Evolutionary conservation across 148 eudicot genomes (phyloP), one percentile per base, ranked within the genome.

Genomic region (Rheum nobile): DNA sequence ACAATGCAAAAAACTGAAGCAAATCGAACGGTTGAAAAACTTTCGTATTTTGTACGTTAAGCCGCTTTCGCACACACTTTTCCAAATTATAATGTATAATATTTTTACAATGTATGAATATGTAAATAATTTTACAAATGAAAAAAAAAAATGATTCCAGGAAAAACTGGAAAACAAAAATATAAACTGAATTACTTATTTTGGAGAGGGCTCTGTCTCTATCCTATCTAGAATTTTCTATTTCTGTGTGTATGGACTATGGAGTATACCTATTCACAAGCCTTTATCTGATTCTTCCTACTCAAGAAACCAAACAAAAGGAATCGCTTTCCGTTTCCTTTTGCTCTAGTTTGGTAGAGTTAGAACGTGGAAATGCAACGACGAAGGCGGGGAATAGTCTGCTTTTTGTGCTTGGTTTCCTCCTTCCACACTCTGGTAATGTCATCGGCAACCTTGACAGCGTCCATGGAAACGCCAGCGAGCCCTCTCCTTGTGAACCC

Each of bases 401-500:
- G 88, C 68, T 86, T 93, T 35, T 84, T 91, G 67, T 89, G 92
- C 2, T 71, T 83, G 43, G 88, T 79, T 50, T 91, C 91, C 22
- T 85, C 77, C 68, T 89, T 89, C 84, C 90, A 89, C 12, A 83
- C 84, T 35, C 71, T 75, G 71, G 84, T 82, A 77, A 94, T 89
- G 48, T 94, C 97, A 77, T 85, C 75, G 31, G 98, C 88, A 71
- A 88, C 85, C 71, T 79, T 88, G 0, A 74, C 68, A 2, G 98
- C 97, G 75, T 94, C 98, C 7, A 71, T 74, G 9, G 97, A 85
- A 59, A 87, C 91, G 76, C 98, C 98, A 32, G 98, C 78, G 0
- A 89, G 88, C 79, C 98, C 97, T 89, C 81, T 87, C 79, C 89
- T 85, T 76, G 98, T 88, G 78, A 94, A 94, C 59, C 98, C 98